These are phyloP conservation scores for Bombardia bombarda DNA, from an alignment of 495 filamentous ascomycete species.

Conservation along the genomic window DNA sequence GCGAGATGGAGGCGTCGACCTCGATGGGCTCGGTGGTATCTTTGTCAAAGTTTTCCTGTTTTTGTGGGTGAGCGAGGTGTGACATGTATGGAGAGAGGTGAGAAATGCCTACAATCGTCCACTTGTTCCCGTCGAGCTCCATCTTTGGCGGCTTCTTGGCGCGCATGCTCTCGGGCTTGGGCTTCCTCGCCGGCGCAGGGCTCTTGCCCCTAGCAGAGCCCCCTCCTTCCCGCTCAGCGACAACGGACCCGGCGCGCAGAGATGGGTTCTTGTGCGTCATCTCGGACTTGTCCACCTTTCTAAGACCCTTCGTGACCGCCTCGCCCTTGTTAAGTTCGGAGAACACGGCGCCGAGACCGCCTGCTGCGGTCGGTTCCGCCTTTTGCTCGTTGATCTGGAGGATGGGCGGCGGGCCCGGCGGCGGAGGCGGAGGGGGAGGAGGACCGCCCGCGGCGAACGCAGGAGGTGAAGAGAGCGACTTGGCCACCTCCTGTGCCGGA, in stretches of 20 bases:
- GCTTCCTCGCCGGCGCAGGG: constrained; percentile 79
- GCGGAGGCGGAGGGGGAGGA: constrained; percentile 75
- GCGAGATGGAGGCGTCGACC: constrained; percentile 69
- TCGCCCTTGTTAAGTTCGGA: constrained; percentile 83
- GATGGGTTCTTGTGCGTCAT: constrained; percentile 99
- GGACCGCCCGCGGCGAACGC: constrained; percentile 37
- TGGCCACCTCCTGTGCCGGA: constrained; percentile 61
- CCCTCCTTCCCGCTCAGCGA: constrained; percentile 51
- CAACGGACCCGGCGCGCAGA: constrained; percentile 64
- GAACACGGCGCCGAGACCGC: constrained; percentile 79
- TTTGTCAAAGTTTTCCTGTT: constrained; percentile 81
- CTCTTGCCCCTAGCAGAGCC: constrained; percentile 63
- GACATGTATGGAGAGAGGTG: not conserved
- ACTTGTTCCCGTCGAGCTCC: constrained; percentile 91
- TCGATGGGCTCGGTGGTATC: constrained; percentile 58
- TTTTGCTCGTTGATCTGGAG: constrained; percentile 40
- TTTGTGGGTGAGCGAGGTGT: not conserved
- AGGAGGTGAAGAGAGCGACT: constrained; percentile 32
- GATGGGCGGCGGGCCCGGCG: constrained; percentile 49
- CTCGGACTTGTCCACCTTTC: constrained; percentile 86
- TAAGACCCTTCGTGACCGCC: constrained; percentile 73
- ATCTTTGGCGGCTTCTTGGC: constrained; percentile 87
- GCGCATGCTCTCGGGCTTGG: constrained; percentile 91
- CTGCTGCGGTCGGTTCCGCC: constrained; percentile 18
- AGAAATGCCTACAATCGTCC: constrained; percentile 58